Base-by-base conservation (phyloP, 768 basidiomycete genomes). In the Termitomyces sp. region DNA sequence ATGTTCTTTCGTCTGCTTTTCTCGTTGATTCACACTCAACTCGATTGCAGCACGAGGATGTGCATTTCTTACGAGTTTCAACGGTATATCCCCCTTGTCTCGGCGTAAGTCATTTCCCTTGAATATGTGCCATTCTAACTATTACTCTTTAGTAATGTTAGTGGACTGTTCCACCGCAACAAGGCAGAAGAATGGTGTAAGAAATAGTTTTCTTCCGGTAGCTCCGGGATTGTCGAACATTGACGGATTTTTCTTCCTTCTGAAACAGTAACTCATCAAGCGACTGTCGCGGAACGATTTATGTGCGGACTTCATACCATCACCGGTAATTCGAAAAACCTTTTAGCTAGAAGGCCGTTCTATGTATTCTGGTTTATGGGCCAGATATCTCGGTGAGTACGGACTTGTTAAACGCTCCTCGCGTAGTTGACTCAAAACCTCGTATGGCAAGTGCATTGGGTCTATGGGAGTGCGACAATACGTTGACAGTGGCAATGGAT, bases 281-380 rank as follows among this genome's bases (percentile, higher is more conserved):
- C 80, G 28, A 75, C 72, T 33, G 81, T 91, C 18, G 84, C 84
- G 32, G 79, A 84, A 58, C 82, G 84, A 36, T 79, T 86, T 33
- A 84, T 88, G 77, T 72, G 75, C 35, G 87, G 85, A 9, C 74
- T 90, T 48, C 79, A 82, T 57, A 79, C 81, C 2, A 79, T 90
- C 63, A 89, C 89, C 9, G 87, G 86, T 16, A 77, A 79, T 63
- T 68, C 76, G 28, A 76, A 69, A 44, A 80, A 84, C 61, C 70
- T 78, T 36, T 71, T 91, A 24, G 75, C 83, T 3, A 76, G 81
- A 16, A 75, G 88, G 59, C 89, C 89, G 11, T 88, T 87, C 69
- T 88, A 84, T 68, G 77, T 84, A 24, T 88, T 88, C 70, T 90
- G 88, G 88, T 89, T 91, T 68, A 87, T 89, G 86, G 80, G 81